A percentile compares a stretch with the other conserved stretches of the same genome.
Evolutionary conservation across 495 filamentous ascomycete species (phyloP).

Genomic region (Pyronema domesticum): DNA sequence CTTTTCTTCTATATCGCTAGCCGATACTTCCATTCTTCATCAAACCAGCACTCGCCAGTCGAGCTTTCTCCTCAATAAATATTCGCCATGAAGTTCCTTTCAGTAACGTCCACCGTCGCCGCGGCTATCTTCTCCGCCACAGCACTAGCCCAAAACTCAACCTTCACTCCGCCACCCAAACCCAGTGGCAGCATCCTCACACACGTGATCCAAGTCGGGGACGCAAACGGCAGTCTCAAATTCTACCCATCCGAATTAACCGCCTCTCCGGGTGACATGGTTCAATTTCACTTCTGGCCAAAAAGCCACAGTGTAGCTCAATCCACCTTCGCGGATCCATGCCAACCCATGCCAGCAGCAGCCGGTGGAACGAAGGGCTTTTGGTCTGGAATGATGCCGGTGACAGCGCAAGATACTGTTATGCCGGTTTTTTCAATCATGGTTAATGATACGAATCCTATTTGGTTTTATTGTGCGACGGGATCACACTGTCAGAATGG

Average conservation of each 20-base stretch:
- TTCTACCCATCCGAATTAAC: constrained; percentile 21
- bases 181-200: constrained; percentile 14
- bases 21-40: not conserved
- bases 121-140: not conserved
- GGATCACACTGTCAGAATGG: constrained; percentile 32
- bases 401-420: constrained; percentile 18
- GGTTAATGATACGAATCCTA: constrained; percentile 30
- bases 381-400: constrained; percentile 48
- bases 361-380: constrained; percentile 34
- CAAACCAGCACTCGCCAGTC: not conserved
- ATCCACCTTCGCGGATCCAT: constrained; percentile 30
- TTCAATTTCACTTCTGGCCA: constrained; percentile 39
- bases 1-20: not conserved
- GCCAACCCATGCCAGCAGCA: constrained; percentile 25
- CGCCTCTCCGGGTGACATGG: constrained; percentile 30
- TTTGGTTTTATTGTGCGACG: constrained; percentile 37
- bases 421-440: constrained; percentile 30
- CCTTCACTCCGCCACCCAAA: not conserved
- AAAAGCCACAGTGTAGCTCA: constrained; percentile 31
- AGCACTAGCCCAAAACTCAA: not conserved
- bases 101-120: not conserved
- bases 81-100: not conserved
- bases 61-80: not conserved
- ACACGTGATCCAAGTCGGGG: constrained; percentile 17
- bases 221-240: constrained; percentile 5